Base-by-base conservation (phyloP, 176 grass and related monocot species). In the Bonia amplexicaulis region DNA sequence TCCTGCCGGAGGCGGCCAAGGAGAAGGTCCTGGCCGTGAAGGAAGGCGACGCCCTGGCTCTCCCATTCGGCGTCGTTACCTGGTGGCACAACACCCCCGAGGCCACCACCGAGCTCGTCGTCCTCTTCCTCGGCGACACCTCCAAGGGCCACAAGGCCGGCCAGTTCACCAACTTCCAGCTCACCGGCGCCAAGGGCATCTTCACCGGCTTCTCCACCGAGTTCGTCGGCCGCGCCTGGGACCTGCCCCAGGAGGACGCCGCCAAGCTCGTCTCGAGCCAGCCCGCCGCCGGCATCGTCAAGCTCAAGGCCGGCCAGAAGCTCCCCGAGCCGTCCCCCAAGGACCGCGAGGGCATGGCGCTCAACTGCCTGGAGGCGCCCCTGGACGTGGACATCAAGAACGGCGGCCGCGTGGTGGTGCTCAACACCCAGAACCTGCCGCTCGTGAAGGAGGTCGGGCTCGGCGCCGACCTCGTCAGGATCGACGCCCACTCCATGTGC, bases 91-190 rank as follows among this genome's bases (percentile, higher is more conserved):
- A 98, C 52, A 68, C 83, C 20, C 83, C 87, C 6, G 80, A 84
- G 49, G 63, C 89, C 0, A 3, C 68, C 12, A 42, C 77, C 1
- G 89, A 93, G 46, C 89, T 98, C 0, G 73, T 90, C 0, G 47
- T 98, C 16, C 93, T 98, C 80, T 98, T 98, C 88, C 77, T 95
- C 0, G 93, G 96, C 0, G 96, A 98, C 85, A 98, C 96, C 26
- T 98, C 96, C 12, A 95, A 95, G 63, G 95, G 82, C 83, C 93
- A 95, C 80, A 91, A 71, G 79, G 14, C 82, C 0, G 93, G 96
- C 0, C 89, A 93, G 66, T 98, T 98, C 72, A 98, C 93, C 39
- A 93, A 98, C 74, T 89, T 98, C 23, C 85, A 91, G 42, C 85
- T 98, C 7, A 98, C 89, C 0, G 95, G 95, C 7, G 6, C 93